Evolutionary conservation across 768 basidiomycete species (phyloP).

Genomic region (Daedaleopsis sinensis): DNA sequence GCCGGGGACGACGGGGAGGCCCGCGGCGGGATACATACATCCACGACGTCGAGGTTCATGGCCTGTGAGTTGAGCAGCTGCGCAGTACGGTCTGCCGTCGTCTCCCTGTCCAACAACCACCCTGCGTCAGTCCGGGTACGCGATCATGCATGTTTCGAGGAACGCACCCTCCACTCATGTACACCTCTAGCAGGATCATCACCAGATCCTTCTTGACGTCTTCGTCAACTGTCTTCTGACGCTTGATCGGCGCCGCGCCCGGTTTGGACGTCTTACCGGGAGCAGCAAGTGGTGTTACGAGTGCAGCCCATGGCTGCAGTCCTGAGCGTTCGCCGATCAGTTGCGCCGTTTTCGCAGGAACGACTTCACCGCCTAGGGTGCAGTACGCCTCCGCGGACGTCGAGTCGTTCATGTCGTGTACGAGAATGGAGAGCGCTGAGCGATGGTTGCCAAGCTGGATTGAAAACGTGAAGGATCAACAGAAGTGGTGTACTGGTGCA

Average conservation of each 20-base stretch:
- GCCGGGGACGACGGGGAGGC: neutral
- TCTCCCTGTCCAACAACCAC: slow-evolving; percentile 41
- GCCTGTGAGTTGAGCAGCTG: slow-evolving; percentile 80
- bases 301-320: slow-evolving; percentile 57
- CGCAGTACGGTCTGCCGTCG: slow-evolving; percentile 60
- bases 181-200: slow-evolving; percentile 76
- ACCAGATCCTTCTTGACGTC: slow-evolving; percentile 60
- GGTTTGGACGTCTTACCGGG: slow-evolving; percentile 27
- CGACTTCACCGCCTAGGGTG: slow-evolving; percentile 73
- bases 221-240: slow-evolving; percentile 44
- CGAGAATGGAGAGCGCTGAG: slow-evolving; percentile 66
- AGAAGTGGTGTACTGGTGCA: slow-evolving; percentile 2
- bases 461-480: slow-evolving; percentile 2
- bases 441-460: slow-evolving; percentile 58
- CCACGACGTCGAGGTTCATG: slow-evolving; percentile 72
- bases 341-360: slow-evolving; percentile 61
- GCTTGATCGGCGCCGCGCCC: slow-evolving; percentile 33
- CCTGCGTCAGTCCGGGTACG: neutral
- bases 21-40: slow-evolving; percentile 57
- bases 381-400: slow-evolving; percentile 87
- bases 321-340: slow-evolving; percentile 50
- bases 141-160: neutral
- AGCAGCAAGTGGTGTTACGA: slow-evolving; percentile 42
- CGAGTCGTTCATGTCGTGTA: slow-evolving; percentile 69
- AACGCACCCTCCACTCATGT: slow-evolving; percentile 76